Percentiles rank a stretch among this genome's conserved stretches.
These are phyloP conservation scores for Epichloe aotearoae DNA, from an alignment of 2,329 filamentous ascomycete species.

Conservation along the genomic window DNA sequence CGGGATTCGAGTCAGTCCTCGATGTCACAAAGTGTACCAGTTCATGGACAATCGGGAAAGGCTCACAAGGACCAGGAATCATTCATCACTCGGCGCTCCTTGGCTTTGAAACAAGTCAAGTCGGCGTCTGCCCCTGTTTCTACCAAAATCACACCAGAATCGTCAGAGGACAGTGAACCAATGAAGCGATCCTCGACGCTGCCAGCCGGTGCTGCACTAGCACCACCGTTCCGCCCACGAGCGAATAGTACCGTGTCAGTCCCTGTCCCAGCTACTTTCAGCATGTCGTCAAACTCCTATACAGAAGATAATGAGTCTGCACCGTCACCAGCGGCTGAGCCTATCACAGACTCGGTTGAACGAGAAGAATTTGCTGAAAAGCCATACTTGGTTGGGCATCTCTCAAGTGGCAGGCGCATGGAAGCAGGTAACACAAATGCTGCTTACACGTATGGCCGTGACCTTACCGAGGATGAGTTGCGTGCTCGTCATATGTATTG, in stretches of 20 bases:
- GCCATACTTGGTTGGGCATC: conserved; percentile 43
- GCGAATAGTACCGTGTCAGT: conserved; percentile 9
- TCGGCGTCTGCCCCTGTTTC: conserved; percentile 11
- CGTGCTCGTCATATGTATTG: conserved; percentile 48
- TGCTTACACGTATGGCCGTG: conserved; percentile 42
- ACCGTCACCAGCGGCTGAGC: not conserved
- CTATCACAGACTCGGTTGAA: conserved; percentile 4
- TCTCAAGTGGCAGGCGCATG: conserved; percentile 31
- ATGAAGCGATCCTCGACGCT: conserved; percentile 24
- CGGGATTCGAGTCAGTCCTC: conserved; percentile 7
- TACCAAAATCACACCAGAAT: conserved; percentile 9
- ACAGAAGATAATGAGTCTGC: conserved; percentile 1
- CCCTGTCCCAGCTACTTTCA: conserved; percentile 1
- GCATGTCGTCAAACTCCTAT: conserved; percentile 1
- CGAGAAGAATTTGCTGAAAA: conserved; percentile 7
- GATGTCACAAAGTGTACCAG: conserved; percentile 7
- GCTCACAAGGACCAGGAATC: conserved; percentile 6
- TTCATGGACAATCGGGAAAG: conserved; percentile 6
- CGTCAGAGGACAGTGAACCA: conserved; percentile 11
- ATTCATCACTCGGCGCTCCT: conserved; percentile 8
- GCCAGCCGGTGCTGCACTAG: conserved; percentile 33
- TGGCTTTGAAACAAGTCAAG: conserved; percentile 18
- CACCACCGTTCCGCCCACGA: conserved; percentile 36
- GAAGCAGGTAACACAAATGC: conserved; percentile 30
- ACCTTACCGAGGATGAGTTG: conserved; percentile 45